Base-by-base conservation (phyloP, 2,329 filamentous ascomycete genomes). In the Sclerotiophoma versabilis region DNA sequence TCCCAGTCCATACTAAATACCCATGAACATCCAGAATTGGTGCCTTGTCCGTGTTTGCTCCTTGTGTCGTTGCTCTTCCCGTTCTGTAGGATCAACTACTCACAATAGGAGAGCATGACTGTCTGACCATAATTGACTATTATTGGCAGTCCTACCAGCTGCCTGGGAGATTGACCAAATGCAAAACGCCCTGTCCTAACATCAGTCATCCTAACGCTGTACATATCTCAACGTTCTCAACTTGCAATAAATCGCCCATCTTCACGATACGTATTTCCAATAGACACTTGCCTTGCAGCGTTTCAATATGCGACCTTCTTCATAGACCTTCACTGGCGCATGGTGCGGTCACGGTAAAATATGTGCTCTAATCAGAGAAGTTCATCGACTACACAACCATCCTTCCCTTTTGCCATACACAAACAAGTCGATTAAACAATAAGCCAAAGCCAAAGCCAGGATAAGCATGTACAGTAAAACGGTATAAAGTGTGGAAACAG, bases 401-500 rank as follows among this genome's bases (percentile, higher is more conserved):
- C 15, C 45, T 20, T 12, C 20, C 38, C 29, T 36, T 25, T 17
- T 15, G 32, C 45, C 44, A 36, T 41, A 49, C 45, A 44, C 23
- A 42, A 47, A 43, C 50, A 37, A 49, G 25, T 25, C n/a, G 20
- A 54, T 54, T 54, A 54, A 54, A 54, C 34, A 56, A 56, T 56
- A 50, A 50, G 42, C 32, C 46, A 54, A 49, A 48, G 48, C 48
- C 49, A 64, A 46, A 44, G 49, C 45, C 44, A 41, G 34, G 33
- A 54, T 54, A 57, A 43, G 30, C 53, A 64, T 64, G 41, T 64
- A 64, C 62, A 64, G 45, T 61, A 61, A 50, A 63, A 59, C 44
- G 25, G 37, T 58, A 50, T 60, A 54, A 58, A 36, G 30, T 34
- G 15, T 27, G 23, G 45, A 46, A 32, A 32, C 37, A 50, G 32